phyloP scores from a whole-genome alignment of 1,139 yeast species.

The Geotrichum siamense region DNA sequence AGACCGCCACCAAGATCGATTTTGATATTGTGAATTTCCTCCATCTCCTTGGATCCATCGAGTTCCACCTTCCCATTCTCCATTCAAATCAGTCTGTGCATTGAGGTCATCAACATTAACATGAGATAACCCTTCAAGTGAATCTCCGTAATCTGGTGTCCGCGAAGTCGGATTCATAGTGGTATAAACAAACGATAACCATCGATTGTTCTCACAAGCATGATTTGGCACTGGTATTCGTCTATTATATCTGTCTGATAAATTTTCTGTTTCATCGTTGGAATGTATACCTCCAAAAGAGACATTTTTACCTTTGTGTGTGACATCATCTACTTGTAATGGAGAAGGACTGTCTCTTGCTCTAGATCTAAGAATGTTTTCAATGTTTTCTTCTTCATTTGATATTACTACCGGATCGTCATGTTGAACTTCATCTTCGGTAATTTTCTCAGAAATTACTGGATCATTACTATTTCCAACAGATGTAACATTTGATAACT shows the following conservation, averaged over 20 bases:
- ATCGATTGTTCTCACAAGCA: constrained; percentile 9
- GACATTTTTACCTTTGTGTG: not conserved
- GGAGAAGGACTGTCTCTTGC: not conserved
- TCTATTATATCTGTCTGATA: not conserved
- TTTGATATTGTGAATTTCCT: not conserved
- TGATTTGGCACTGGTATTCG: not conserved
- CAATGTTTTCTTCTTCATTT: not conserved
- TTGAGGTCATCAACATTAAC: constrained; percentile 16
- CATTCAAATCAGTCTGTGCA: constrained; percentile 17
- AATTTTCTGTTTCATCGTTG: not conserved
- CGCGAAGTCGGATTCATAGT: constrained; percentile 7
- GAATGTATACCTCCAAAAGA: not conserved
- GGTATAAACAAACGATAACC: constrained; percentile 16
- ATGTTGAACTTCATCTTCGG: not conserved
- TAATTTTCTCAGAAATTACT: not conserved
- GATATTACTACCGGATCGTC: not conserved
- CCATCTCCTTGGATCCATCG: constrained; percentile 5
- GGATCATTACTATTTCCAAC: not conserved
- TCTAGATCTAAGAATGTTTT: not conserved
- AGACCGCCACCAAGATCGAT: constrained; percentile 5
- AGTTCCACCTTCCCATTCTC: constrained; percentile 16
- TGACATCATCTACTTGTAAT: no score
- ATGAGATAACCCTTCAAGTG: constrained; percentile 1
- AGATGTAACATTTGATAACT: not conserved
- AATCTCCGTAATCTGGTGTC: constrained; percentile 1